Percentiles rank a stretch among this genome's conserved stretches.
These are phyloP conservation scores for Chlamydomonas sp. DNA, from an alignment of 139 green algal genomes.

Conservation along the genomic window DNA sequence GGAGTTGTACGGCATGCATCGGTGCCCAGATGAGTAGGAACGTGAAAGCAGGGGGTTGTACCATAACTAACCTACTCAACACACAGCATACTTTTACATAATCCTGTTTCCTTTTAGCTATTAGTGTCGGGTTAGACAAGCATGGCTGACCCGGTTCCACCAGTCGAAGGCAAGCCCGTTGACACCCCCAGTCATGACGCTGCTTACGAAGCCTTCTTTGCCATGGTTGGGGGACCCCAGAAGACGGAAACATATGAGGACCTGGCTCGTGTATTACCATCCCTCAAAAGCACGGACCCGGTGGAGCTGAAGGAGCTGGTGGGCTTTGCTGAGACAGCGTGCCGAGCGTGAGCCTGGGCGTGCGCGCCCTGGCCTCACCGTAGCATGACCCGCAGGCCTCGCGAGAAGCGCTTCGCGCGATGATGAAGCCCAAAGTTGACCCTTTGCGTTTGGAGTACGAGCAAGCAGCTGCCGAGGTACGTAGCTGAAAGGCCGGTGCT, in stretches of 20 bases:
- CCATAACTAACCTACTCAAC: no score
- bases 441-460: constrained; percentile 16
- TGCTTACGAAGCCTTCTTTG: constrained; percentile 9
- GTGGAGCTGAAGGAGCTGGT: constrained; percentile 33
- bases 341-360: no score
- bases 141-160: not conserved
- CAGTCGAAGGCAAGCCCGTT: not conserved
- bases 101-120: no score
- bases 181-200: not conserved
- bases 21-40: no score
- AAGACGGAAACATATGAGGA: constrained; percentile 12
- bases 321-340: not conserved
- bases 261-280: not conserved
- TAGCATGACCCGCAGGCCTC: no score
- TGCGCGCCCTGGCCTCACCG: no score
- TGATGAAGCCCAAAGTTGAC: not conserved
- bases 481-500: no score
- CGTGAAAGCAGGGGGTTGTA: no score
- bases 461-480: constrained; percentile 13
- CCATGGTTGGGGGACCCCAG: constrained; percentile 2
- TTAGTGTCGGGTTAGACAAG: no score
- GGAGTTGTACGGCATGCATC: no score
- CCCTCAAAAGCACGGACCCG: constrained; percentile 7
- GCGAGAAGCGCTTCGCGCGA: not conserved
- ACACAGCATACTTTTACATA: no score